Evolutionary conservation across 768 basidiomycete species (phyloP).

Genomic region (Podaxis pistillaris): DNA sequence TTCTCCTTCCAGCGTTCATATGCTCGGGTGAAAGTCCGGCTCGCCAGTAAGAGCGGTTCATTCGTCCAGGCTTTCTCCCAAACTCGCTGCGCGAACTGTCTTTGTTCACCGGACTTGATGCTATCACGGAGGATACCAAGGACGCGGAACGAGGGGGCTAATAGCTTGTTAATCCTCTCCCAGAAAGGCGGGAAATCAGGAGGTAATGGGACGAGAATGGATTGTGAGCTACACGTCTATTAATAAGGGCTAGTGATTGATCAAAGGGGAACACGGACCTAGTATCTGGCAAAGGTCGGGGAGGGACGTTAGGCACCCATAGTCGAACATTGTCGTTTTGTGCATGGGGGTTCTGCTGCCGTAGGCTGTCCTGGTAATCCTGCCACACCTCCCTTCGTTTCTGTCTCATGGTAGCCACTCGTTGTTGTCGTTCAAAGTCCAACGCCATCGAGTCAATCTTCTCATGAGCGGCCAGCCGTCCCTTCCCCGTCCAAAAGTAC

Average conservation of each 20-base stretch:
- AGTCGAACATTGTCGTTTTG: conserved; percentile 28
- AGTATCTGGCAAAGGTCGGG: conserved; percentile 38
- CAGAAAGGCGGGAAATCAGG: conserved; percentile 53
- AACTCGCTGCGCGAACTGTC: conserved; percentile 51
- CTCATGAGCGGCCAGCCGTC: conserved; percentile 49
- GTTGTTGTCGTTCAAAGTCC: conserved; percentile 51
- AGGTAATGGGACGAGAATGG: conserved; percentile 58
- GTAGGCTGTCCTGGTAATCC: conserved; percentile 49
- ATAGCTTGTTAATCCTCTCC: conserved; percentile 50
- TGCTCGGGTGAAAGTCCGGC: conserved; percentile 35
- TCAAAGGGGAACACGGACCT: conserved; percentile 28
- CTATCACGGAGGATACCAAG: conserved; percentile 53
- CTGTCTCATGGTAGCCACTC: conserved; percentile 38
- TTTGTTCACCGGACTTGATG: conserved; percentile 56
- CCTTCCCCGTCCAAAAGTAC: conserved; percentile 70
- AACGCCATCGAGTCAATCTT: conserved; percentile 59
- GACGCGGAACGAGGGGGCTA: conserved; percentile 54
- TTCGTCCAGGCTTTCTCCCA: conserved; percentile 64
- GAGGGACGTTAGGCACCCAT: conserved; percentile 41
- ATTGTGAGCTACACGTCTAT: conserved; percentile 36
- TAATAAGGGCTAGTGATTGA: conserved; percentile 6
- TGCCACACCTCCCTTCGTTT: conserved; percentile 42
- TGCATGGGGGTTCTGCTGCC: conserved; percentile 22
- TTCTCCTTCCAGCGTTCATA: conserved; percentile 48
- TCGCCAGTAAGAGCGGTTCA: conserved; percentile 55